Base-by-base conservation (phyloP, 345 rosid species). In the Nephelium lappaceum region DNA sequence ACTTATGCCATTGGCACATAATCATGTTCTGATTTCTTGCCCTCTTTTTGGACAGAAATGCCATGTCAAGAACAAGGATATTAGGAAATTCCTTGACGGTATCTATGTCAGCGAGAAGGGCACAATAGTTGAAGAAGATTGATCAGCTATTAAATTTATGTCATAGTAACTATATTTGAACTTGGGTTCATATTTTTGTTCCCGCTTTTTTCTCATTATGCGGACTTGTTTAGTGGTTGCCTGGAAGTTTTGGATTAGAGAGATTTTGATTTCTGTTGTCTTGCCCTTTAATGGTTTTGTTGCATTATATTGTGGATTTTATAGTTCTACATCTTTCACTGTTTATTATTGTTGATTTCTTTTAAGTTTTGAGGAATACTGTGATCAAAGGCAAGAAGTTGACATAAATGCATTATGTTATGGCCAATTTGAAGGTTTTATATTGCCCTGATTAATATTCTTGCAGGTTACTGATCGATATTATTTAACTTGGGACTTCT, bases 11-110 rank as follows among this genome's bases (percentile, higher is more conserved):
- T 45, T 45, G 12, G 6, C 1, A 45, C 4, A 5, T 24, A 25
- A n/a, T 62, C 18, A 3, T 63, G 36, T 63, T 63, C 9, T 64
- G 68, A 64, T 19, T 60, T 10, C 38, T 64, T 64, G 2, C 41
- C 38, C 6, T 64, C 3, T 27, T 64, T 42, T 69, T 39, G 45
- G 0, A 69, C 72, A 69, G 72, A 69, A 69, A 69, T 69, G 72
- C 23, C 72, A 69, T 69, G 72, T 69, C 16, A 69, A 69, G 72
- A 69, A 69, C 21, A 69, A 69, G 43, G 81, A 79, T 58, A 79
- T 79, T 72, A 61, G 81, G 24, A 79, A 79, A 45, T 79, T 79
- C 66, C 77, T 79, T 65, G 81, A 79, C 38, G 81, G 81, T 25
- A 79, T 79, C 49, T 79, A 79, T 57, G 81, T 79, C 14, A 60